Evolutionary conservation across 768 basidiomycete species (phyloP).

Genomic region (Lentinula edodes): DNA sequence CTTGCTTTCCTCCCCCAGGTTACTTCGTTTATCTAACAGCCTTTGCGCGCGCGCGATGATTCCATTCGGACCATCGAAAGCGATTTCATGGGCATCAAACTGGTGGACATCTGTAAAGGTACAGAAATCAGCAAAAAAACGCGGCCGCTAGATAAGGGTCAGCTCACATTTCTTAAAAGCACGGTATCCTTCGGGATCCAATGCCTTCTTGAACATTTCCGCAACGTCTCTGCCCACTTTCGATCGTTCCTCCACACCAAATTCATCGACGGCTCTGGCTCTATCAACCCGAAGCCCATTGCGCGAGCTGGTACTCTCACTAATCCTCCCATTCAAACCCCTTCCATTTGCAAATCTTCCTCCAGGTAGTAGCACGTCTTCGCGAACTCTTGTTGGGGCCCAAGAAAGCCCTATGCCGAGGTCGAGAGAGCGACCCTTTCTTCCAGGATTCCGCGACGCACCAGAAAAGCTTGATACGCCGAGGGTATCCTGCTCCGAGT

Average conservation of each 20-base stretch:
- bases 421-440: slow-evolving; percentile 68
- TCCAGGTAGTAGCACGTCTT: slow-evolving; percentile 57
- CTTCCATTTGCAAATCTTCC: slow-evolving; percentile 26
- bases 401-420: slow-evolving; percentile 65
- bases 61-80: slow-evolving; percentile 69
- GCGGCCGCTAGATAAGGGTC: slow-evolving; percentile 1
- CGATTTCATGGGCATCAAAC: slow-evolving; percentile 70
- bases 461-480: not conserved
- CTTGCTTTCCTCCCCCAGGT: slow-evolving; percentile 41
- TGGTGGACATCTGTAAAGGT: slow-evolving; percentile 55
- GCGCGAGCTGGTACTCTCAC: slow-evolving; percentile 24
- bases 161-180: slow-evolving; percentile 65
- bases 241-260: slow-evolving; percentile 17
- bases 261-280: slow-evolving; percentile 15
- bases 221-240: slow-evolving; percentile 42
- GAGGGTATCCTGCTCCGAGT: not conserved
- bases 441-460: slow-evolving; percentile 27
- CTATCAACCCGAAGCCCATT: slow-evolving; percentile 16
- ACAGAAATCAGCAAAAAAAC: slow-evolving; percentile 5
- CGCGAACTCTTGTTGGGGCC: slow-evolving; percentile 64
- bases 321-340: slow-evolving; percentile 20
- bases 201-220: slow-evolving; percentile 38
- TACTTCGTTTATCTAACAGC: slow-evolving; percentile 46
- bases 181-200: slow-evolving; percentile 41
- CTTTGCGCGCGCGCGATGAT: slow-evolving; percentile 60